Evolutionary conservation across 2,329 filamentous ascomycete species (phyloP).

Genomic region (Claviceps lovelessii): DNA sequence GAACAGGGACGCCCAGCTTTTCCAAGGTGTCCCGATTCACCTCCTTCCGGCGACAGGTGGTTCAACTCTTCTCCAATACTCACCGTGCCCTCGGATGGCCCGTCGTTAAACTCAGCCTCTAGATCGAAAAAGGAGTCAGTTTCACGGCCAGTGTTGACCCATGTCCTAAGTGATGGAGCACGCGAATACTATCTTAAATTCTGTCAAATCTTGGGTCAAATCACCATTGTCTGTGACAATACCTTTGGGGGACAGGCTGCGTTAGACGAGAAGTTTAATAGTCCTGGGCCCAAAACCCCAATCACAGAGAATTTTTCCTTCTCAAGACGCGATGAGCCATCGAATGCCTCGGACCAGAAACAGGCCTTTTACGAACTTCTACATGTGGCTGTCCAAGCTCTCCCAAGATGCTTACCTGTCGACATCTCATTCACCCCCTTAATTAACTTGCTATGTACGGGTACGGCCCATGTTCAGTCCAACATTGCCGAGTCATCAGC

Average conservation of each 20-base stretch:
- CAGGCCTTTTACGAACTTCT: constrained; percentile 92
- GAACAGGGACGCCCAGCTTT: constrained; percentile 69
- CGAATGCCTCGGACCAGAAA: constrained; percentile 62
- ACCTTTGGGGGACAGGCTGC: constrained; percentile 93
- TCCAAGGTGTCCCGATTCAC: constrained; percentile 47
- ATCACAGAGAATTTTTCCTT: constrained; percentile 93
- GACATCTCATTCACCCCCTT: constrained; percentile 87
- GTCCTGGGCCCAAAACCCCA: constrained; percentile 80
- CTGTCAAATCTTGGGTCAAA: constrained; percentile 88
- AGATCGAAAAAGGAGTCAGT: constrained; percentile 44
- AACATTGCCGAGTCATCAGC: constrained; percentile 89
- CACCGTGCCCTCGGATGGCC: constrained; percentile 19
- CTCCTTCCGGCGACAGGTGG: constrained; percentile 27
- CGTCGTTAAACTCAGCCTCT: constrained; percentile 13
- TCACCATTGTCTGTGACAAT: constrained; percentile 92
- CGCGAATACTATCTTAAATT: constrained; percentile 82
- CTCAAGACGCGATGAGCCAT: constrained; percentile 63
- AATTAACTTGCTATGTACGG: constrained; percentile 89
- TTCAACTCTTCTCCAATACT: constrained; percentile 40
- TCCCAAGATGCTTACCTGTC: constrained; percentile 83
- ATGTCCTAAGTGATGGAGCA: constrained; percentile 56
- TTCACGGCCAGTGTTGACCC: constrained; percentile 48
- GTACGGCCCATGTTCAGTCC: constrained; percentile 84
- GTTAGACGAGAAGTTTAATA: constrained; percentile 85
- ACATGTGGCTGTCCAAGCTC: constrained; percentile 85